Evolutionary conservation across 1,284 basidiomycete species (phyloP).

Genomic region (Xerocomus cyaneibrunnescens): DNA sequence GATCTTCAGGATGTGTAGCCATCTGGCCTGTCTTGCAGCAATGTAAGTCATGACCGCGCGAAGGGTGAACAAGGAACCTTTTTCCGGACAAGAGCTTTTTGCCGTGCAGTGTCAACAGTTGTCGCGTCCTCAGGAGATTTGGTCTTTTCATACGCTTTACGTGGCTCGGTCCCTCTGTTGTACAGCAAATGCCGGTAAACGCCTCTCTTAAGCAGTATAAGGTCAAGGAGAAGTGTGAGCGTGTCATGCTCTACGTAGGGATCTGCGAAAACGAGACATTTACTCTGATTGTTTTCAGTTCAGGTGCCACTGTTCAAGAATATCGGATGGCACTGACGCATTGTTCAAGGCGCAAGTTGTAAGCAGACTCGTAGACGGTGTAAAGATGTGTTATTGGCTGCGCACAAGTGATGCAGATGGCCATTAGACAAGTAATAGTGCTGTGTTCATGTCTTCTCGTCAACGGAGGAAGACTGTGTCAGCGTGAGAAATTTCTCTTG

Average conservation of each 20-base stretch:
- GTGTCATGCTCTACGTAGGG: slow-evolving; percentile 88
- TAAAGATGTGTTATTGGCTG: slow-evolving; percentile 69
- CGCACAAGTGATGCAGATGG: slow-evolving; percentile 81
- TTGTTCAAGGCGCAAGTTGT: slow-evolving; percentile 79
- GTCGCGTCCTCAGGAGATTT: background rate
- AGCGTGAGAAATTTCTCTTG: slow-evolving; percentile 11
- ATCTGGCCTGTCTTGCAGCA: slow-evolving; percentile 52
- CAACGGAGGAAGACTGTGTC: background rate
- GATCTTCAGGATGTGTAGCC: slow-evolving; percentile 55
- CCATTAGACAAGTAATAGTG: slow-evolving; percentile 37
- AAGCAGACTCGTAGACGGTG: slow-evolving; percentile 80
- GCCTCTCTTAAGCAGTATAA: slow-evolving; percentile 83
- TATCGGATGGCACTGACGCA: slow-evolving; percentile 48
- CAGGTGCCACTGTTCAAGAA: background rate
- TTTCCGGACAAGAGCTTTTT: slow-evolving; percentile 16
- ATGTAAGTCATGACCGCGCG: slow-evolving; percentile 6
- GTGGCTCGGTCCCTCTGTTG: slow-evolving; percentile 72
- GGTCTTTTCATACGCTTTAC: slow-evolving; percentile 36
- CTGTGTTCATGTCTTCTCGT: slow-evolving; percentile 1
- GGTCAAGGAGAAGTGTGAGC: slow-evolving; percentile 76
- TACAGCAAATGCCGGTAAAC: slow-evolving; percentile 91
- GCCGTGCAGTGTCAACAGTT: background rate
- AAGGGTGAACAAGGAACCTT: slow-evolving; percentile 18
- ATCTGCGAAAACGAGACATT: slow-evolving; percentile 77
- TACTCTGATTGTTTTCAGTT: slow-evolving; percentile 40